Evolutionary conservation across 225 moss, liverwort and hornwort genomes (phyloP), one percentile per base, ranked within the genome.

Genomic region (Pseudisothecium myosuroides): DNA sequence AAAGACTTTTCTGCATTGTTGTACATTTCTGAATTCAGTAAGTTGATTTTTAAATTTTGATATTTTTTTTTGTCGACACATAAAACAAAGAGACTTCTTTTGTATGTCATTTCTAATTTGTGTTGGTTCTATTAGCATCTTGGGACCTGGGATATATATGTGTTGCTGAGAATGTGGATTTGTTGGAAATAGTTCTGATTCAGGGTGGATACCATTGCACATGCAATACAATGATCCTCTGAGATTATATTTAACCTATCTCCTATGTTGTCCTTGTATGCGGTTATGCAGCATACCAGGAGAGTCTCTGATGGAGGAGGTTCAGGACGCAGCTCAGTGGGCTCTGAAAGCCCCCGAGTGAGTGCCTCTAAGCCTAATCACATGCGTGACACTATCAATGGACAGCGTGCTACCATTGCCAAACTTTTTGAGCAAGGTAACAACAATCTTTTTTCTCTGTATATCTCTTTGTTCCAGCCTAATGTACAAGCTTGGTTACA

Each of bases 361-460:
- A 91, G 96, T 81, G 93, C 90, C 59, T 93, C 93, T 41, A 93
- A 90, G 86, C 91, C 92, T 20, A 96, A 91, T 89, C 95, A 96
- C 65, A 94, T 96, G 96, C 96, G 95, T 83, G 99, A 99, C 88
- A 99, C 99, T 24, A 96, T 97, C 77, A 99, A 96, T 90, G 99
- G 99, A 81, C 97, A 99, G 90, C 95, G 97, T 90, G 97, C 97
- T 84, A 99, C 99, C 59, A 97, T 97, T 87, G 99, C 97, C 45
- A 99, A 97, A 86, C 97, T 99, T 45, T 99, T 99, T 92, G 99
- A 99, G 87, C 97, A 99, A 97, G 97, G 97, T 94, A 87, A 26
- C 3, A 41, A 26, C 54, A 41, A 74, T 23, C 23, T 82, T 87
- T 34, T 65, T 19, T 6, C 75, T 77, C 64, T 90, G 50, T 68